A percentile compares a stretch with the other conserved stretches of the same genome.
These are phyloP conservation scores for Aspergillus ustus DNA, from an alignment of 2,329 filamentous ascomycete species.

Conservation along the genomic window DNA sequence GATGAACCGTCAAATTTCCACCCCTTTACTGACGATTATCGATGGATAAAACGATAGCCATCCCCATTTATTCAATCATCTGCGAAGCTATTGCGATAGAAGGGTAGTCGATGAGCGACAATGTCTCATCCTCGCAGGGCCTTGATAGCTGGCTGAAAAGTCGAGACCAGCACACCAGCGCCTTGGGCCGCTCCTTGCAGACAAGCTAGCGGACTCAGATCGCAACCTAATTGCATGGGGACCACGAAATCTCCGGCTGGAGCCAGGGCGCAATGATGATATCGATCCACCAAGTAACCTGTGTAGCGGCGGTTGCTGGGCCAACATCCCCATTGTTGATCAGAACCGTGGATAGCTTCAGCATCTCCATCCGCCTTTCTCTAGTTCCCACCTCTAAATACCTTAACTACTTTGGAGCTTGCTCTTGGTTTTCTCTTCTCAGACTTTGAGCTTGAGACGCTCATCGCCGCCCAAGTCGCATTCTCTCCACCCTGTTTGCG, in stretches of 20 bases:
- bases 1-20: neutral
- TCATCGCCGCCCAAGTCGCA: slow-evolving; percentile 12
- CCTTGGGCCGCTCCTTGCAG: slow-evolving; percentile 26
- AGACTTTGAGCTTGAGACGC: slow-evolving; percentile 18
- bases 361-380: slow-evolving; percentile 31
- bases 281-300: slow-evolving; percentile 25
- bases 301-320: slow-evolving; percentile 40
- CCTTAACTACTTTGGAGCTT: slow-evolving; percentile 33
- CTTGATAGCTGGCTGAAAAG: slow-evolving; percentile 17
- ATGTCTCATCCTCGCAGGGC: slow-evolving; percentile 29
- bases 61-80: slow-evolving; percentile 23
- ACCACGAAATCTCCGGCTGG: slow-evolving; percentile 14
- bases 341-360: slow-evolving; percentile 40
- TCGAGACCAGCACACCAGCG: slow-evolving; percentile 17
- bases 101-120: slow-evolving; percentile 22
- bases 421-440: slow-evolving; percentile 24
- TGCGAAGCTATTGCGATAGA: slow-evolving; percentile 23
- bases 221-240: slow-evolving; percentile 20
- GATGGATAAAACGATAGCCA: slow-evolving; percentile 1
- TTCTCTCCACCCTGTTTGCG: slow-evolving; percentile 7
- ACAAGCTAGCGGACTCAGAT: slow-evolving; percentile 19
- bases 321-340: slow-evolving; percentile 47
- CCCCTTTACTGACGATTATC: slow-evolving; percentile 21
- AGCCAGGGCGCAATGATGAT: slow-evolving; percentile 23
- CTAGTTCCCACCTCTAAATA: slow-evolving; percentile 37